Evolutionary conservation across 139 green algal species (phyloP), one percentile per base, ranked within the genome.

Genomic region (Chlorella sp.): DNA sequence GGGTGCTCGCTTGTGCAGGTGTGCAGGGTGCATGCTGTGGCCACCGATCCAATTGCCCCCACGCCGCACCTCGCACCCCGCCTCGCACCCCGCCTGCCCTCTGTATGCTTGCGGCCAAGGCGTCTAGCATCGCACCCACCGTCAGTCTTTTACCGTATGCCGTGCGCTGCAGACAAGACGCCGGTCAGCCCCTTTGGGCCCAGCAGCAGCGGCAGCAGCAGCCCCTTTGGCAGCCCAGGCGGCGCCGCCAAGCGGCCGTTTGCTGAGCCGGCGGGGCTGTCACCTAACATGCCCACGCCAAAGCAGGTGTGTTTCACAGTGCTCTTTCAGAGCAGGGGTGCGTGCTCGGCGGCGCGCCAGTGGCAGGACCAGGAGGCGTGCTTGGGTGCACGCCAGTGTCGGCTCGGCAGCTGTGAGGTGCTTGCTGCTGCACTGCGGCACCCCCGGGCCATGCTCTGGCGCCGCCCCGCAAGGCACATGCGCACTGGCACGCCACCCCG

Each of bases 191-290:
- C 86, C 26, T 87, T 90, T 46, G 86, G 86, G 24, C 82, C 77
- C 17, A 70, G 78, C 30, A 81, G 43, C 69, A 76, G 43, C 83
- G 60, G 43, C 74, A 64, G 64, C 76, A 84, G 85, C 75, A 86
- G 84, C 68, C 91, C 92, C 38, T 92, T 92, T 73, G 88, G 83
- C 2, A 40, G 75, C 64, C 44, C 51, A 2, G 44, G 60, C 70
- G 9, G n/a, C 34, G 76, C 68, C 19, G 8, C 38, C 36, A 92
- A 92, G 81, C 86, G 77, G 58, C 77, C 91, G 5, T 94, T 92
- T 62, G 87, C 82, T 13, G 93, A 97, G 78, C 93, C 92, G 8
- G 85, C 81, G 68, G 90, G 92, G 16, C 83, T 97, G 62, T 90
- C 87, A 13, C 92, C 93, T 11, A 89, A 90, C 80, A 95, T 96